phyloP scores from a whole-genome alignment of 495 filamentous ascomycete species.

The Aspergillus conjunctus region DNA sequence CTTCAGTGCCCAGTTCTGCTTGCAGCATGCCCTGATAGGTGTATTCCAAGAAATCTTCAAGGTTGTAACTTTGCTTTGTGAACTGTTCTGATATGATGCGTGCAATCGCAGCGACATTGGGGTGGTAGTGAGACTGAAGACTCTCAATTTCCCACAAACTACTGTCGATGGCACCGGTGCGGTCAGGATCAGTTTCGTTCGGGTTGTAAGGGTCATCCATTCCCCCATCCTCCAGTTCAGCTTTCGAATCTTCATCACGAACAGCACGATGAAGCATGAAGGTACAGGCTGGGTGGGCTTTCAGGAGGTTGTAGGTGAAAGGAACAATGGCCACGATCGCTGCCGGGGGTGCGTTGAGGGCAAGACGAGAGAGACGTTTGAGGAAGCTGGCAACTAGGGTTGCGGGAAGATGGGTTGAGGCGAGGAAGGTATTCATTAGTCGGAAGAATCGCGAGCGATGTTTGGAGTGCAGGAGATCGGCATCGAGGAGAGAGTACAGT shows the following conservation, averaged over 20 bases:
- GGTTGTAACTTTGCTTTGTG: conserved; percentile 87
- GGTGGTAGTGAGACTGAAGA: conserved; percentile 91
- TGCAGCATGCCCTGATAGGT: conserved; percentile 86
- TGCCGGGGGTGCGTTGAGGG: conserved; percentile 80
- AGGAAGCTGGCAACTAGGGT: conserved; percentile 92
- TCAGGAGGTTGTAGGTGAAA: conserved; percentile 94
- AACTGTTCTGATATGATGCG: conserved; percentile 97
- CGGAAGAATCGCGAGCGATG: conserved; percentile 93
- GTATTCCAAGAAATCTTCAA: conserved; percentile 97
- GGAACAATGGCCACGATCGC: conserved; percentile 88
- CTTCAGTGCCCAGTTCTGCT: conserved; percentile 64
- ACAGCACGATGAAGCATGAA: conserved; percentile 91
- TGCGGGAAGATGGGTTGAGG: conserved; percentile 91
- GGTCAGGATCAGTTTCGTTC: conserved; percentile 76
- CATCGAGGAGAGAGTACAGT: conserved; percentile 87
- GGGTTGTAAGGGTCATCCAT: conserved; percentile 79
- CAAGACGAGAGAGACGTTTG: conserved; percentile 81
- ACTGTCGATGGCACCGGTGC: conserved; percentile 85
- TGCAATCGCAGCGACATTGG: conserved; percentile 91
- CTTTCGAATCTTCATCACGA: conserved; percentile 55
- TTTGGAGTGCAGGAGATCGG: conserved; percentile 84
- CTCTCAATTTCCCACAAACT: conserved; percentile 93
- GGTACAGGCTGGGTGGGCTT: conserved; percentile 83
- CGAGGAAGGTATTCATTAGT: conserved; percentile 85
- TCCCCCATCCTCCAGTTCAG: conserved; percentile 62